A percentile compares a stretch with the other conserved stretches of the same genome.
Evolutionary conservation across 768 basidiomycete genomes (phyloP).

Genomic region (Rhodosporidiobolus sp.): DNA sequence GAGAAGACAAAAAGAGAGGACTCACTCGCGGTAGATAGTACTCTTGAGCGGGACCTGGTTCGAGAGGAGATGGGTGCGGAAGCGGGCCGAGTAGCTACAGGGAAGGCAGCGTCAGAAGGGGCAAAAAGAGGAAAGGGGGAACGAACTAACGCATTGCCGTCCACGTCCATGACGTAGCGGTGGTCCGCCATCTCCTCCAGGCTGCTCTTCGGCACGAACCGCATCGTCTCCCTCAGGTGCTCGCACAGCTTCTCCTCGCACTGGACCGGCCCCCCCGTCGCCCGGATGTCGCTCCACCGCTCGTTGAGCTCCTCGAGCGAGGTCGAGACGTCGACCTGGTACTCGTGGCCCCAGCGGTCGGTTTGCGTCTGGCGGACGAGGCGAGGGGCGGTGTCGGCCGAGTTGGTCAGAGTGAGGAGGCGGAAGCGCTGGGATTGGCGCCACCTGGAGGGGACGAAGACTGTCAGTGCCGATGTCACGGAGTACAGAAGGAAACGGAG

Average conservation of each 20-base stretch:
- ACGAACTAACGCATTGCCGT: conserved; percentile 87
- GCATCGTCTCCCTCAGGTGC: conserved; percentile 14
- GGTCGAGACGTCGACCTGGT: background rate
- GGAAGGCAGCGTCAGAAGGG: no score
- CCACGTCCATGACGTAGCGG: conserved; percentile 84
- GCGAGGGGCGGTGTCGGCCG: background rate
- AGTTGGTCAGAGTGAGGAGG: conserved; percentile 6
- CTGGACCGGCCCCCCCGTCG: conserved; percentile 14
- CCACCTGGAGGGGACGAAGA: background rate
- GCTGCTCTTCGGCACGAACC: background rate
- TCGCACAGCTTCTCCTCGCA: conserved; percentile 15
- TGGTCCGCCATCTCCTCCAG: conserved; percentile 52
- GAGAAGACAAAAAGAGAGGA: no score
- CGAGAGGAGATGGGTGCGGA: conserved; percentile 19
- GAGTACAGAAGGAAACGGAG: no score
- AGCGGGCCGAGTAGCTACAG: background rate
- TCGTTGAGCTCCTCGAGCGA: conserved; percentile 6
- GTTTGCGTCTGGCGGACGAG: conserved; percentile 5
- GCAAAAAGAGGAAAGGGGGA: background rate
- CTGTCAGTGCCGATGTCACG: background rate
- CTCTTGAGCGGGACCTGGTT: conserved; percentile 34
- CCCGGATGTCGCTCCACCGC: conserved; percentile 14
- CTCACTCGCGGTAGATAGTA: conserved; percentile 35
- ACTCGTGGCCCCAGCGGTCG: conserved; percentile 6
- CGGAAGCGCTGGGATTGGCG: conserved; percentile 20